A percentile compares a stretch with the other conserved stretches of the same genome.
These are phyloP conservation scores for Grifola frondosa DNA, from an alignment of 1,284 basidiomycete species.

Conservation along the genomic window DNA sequence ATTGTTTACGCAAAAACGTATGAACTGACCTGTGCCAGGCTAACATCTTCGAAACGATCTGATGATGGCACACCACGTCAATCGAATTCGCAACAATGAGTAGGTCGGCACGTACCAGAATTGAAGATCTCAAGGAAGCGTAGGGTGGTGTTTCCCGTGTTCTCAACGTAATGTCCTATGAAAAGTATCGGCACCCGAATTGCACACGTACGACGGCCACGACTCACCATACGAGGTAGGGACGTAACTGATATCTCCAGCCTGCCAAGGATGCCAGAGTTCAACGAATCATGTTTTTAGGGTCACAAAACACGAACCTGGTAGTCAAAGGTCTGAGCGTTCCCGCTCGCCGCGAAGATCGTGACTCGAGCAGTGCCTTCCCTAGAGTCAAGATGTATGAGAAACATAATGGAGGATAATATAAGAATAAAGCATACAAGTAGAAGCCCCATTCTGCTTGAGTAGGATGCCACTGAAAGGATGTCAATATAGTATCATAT, in stretches of 20 bases:
- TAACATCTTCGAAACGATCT: conserved; percentile 60
- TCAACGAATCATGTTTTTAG: too few relatives aligned
- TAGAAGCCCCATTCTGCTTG: conserved; percentile 44
- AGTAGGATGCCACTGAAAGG: conserved; percentile 49
- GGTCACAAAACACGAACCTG: conserved; percentile 30
- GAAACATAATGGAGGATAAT: too few relatives aligned
- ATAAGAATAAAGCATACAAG: too few relatives aligned
- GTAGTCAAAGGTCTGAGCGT: conserved; percentile 46
- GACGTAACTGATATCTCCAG: not conserved
- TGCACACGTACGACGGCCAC: too few relatives aligned
- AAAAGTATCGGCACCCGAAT: too few relatives aligned
- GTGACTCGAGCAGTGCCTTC: conserved; percentile 48
- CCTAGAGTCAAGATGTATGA: conserved; percentile 31
- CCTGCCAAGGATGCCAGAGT: not conserved
- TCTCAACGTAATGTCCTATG: conserved; percentile 68
- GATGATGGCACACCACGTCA: not conserved
- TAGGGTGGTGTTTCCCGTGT: conserved; percentile 63
- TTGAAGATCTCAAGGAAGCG: conserved; percentile 67
- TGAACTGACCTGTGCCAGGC: conserved; percentile 48
- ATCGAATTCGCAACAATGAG: not conserved
- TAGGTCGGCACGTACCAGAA: conserved; percentile 34
- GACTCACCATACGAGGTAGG: too few relatives aligned
- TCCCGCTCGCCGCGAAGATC: conserved; percentile 36
- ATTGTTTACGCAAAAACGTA: not conserved
- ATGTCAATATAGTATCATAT: too few relatives aligned